phyloP scores from a whole-genome alignment of 2,329 filamentous ascomycete genomes.

The Cercospora zeina region DNA sequence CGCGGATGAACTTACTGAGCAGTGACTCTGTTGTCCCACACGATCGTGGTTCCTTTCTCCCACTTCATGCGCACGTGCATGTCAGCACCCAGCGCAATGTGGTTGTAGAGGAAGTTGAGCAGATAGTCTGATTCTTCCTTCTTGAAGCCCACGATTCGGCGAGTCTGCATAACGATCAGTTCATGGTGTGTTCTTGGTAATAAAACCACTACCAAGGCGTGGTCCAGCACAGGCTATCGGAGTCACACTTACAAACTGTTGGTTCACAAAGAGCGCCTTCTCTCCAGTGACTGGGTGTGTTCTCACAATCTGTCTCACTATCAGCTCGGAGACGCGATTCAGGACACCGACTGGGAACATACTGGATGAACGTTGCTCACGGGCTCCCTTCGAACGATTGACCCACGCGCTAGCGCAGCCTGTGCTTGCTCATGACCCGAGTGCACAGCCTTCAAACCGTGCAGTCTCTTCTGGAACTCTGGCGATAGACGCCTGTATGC shows the following conservation, averaged over 20 bases:
- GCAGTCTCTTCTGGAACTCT: slow-evolving; percentile 74
- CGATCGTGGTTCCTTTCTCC: slow-evolving; percentile 29
- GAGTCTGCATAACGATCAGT: slow-evolving; percentile 50
- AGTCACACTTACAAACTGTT: slow-evolving; percentile 59
- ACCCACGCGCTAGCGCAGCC: slow-evolving; percentile 64
- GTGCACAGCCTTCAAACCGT: slow-evolving; percentile 78
- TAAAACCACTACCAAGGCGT: neutral
- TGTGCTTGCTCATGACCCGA: slow-evolving; percentile 78
- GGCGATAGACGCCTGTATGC: slow-evolving; percentile 81
- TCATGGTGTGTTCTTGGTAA: neutral
- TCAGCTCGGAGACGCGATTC: neutral
- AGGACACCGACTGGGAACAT: neutral
- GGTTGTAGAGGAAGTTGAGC: slow-evolving; percentile 75
- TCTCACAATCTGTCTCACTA: slow-evolving; percentile 57
- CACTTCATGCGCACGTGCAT: slow-evolving; percentile 65
- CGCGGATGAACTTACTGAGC: slow-evolving; percentile 49
- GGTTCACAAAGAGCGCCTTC: slow-evolving; percentile 80
- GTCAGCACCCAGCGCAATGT: slow-evolving; percentile 70
- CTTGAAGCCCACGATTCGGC: slow-evolving; percentile 77
- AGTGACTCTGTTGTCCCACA: slow-evolving; percentile 33
- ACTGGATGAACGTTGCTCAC: slow-evolving; percentile 70
- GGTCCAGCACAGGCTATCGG: neutral
- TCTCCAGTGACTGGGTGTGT: slow-evolving; percentile 80
- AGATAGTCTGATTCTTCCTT: slow-evolving; percentile 80
- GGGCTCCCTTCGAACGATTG: slow-evolving; percentile 73